Conservation (phyloP, 1,139 yeast species). For the Saccharomyces hybrid region DNA sequence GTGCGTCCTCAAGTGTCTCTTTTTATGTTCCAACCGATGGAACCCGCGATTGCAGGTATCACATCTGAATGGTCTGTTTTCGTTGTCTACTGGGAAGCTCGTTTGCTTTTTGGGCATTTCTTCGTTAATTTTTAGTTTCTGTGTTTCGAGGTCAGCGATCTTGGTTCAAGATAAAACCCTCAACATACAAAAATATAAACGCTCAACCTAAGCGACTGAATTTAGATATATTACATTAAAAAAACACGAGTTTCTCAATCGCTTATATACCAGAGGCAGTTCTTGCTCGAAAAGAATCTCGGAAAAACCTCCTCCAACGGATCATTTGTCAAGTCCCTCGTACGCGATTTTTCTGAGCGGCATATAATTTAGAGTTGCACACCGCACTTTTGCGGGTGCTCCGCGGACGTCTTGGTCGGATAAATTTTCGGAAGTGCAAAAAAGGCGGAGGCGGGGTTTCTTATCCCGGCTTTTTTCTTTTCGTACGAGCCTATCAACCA, state of each 20-base stretch:
- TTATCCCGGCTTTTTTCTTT: background rate
- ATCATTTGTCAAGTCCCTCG: background rate
- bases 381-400: background rate
- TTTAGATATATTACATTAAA: too few relatives aligned
- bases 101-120: slow-evolving; percentile 7
- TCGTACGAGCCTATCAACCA: background rate
- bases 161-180: background rate
- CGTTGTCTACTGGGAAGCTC: slow-evolving; percentile 18
- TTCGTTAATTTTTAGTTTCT: background rate
- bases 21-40: slow-evolving; percentile 87
- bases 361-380: background rate
- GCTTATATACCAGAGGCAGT: background rate
- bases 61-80: slow-evolving; percentile 67
- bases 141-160: background rate
- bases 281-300: too few relatives aligned
- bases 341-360: background rate
- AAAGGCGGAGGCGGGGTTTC: slow-evolving; percentile 1
- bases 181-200: background rate
- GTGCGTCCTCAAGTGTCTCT: slow-evolving; percentile 89
- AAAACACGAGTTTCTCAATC: background rate
- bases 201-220: too few relatives aligned
- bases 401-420: background rate
- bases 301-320: background rate
- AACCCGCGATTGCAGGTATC: slow-evolving; percentile 89
- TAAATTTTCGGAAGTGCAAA: background rate